Base-by-base conservation (phyloP, 73 alveolate species). In the Halteria grandinella region DNA sequence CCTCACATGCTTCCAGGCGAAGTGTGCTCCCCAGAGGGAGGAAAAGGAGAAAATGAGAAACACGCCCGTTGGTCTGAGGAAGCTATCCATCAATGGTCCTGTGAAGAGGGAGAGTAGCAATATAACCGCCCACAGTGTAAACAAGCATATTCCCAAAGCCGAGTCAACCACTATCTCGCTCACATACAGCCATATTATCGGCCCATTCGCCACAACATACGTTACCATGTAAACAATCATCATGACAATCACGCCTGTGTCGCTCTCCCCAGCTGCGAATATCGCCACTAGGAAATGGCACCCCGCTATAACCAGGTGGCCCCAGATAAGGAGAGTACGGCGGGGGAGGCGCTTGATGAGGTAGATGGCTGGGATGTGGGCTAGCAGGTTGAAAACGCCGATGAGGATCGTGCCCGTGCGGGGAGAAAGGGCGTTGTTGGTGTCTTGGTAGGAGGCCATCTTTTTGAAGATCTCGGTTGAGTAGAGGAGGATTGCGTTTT, bases 101-200 rank as follows among this genome's bases (percentile, higher is more conserved):
- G 60, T 36, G 25, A 59, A 27, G 11, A 66, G 51, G n/a, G 69
- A 45, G n/a, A 66, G 36, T 25, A 66, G 43, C 10, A 66, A 47
- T 1, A 66, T 69, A 5, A 53, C 32, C 20, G 49, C 31, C 81
- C 81, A 66, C 11, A 66, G 69, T 25, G 69, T 66, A 15, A 66
- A 66, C 29, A 66, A 39, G 54, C 64, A 43, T 12, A 45, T 11
- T 0, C 81, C 81, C n/a, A 66, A 51, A 2, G 69, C 81, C 18
- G 69, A 25, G 36, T 66, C 81, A 45, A 48, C 66, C 2, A 45
- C 81, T 27, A 45, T 59, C 25, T 66, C 81, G 27, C 41, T 32
- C 1, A 39, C 23, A 45, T 66, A 66, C 4, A 66, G 21, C 81
- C 81, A 66, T 4, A 32, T 32, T 7, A 66, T 53, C 1, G 81